Evolutionary conservation across 2,329 filamentous ascomycete genomes (phyloP).

Genomic region (Harringtonia aguacate): DNA sequence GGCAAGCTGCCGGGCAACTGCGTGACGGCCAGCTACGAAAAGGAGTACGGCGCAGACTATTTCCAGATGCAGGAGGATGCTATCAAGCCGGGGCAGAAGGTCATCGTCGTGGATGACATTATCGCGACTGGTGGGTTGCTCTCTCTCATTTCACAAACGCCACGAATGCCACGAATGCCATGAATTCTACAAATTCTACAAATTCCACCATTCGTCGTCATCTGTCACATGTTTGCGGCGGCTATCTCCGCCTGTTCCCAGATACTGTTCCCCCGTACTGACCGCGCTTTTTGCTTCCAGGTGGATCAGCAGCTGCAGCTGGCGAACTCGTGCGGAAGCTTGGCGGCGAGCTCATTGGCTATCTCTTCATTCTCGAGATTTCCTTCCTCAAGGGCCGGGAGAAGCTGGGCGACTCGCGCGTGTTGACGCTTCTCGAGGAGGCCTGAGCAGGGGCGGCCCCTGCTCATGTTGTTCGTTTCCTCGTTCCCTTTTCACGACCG

Average conservation of each 20-base stretch:
- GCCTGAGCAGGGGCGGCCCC: slow-evolving; percentile 5
- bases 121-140: slow-evolving; percentile 82
- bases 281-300: slow-evolving; percentile 31
- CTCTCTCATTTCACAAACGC: no score
- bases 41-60: slow-evolving; percentile 91
- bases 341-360: slow-evolving; percentile 77
- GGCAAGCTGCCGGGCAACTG: slow-evolving; percentile 91
- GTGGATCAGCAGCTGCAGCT: slow-evolving; percentile 82
- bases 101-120: slow-evolving; percentile 92
- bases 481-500: no score
- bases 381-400: slow-evolving; percentile 85
- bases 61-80: slow-evolving; percentile 93
- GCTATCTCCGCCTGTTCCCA: neutral
- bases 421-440: slow-evolving; percentile 66
- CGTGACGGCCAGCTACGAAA: slow-evolving; percentile 76
- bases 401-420: slow-evolving; percentile 69
- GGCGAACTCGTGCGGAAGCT: slow-evolving; percentile 78
- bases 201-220: no score
- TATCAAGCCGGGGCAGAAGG: slow-evolving; percentile 76
- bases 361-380: slow-evolving; percentile 92
- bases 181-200: no score
- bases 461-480: neutral
- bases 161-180: no score
- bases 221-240: neutral
- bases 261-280: neutral